Conservation (phyloP, 805 yeast species). For the Wickerhamomyces queroliae region DNA sequence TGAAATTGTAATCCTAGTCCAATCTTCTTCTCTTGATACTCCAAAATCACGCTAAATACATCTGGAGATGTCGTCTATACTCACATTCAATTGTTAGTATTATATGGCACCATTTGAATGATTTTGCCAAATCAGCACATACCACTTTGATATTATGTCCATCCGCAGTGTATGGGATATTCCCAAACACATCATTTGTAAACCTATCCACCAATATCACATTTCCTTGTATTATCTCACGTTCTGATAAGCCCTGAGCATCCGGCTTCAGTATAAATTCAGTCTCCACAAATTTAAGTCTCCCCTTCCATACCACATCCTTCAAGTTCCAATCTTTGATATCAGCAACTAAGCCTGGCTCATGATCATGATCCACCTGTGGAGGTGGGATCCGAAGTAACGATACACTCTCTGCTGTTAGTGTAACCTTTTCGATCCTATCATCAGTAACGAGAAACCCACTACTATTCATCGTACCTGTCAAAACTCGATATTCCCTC, state of each 20-base stretch:
- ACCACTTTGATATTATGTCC: slow-evolving; percentile 27
- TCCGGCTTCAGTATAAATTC: slow-evolving; percentile 8
- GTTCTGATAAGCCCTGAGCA: not conserved
- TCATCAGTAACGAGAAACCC: not conserved
- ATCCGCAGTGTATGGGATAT: slow-evolving; percentile 24
- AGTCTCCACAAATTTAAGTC: slow-evolving; percentile 23
- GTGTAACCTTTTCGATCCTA: not conserved
- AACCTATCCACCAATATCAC: slow-evolving; percentile 7
- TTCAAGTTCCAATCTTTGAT: slow-evolving; percentile 25
- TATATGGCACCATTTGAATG: no score
- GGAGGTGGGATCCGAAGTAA: slow-evolving; percentile 15
- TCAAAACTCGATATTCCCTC: not conserved
- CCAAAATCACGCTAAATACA: slow-evolving; percentile 30
- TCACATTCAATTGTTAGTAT: not conserved
- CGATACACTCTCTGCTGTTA: slow-evolving; percentile 4
- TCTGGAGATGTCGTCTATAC: slow-evolving; percentile 14
- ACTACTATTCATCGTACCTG: not conserved
- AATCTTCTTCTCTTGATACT: slow-evolving; percentile 26
- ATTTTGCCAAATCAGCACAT: slow-evolving; percentile 21
- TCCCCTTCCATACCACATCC: slow-evolving; percentile 30
- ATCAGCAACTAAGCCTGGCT: slow-evolving; percentile 4
- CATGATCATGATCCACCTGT: not conserved
- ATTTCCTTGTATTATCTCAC: slow-evolving; percentile 1
- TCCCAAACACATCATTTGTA: slow-evolving; percentile 28
- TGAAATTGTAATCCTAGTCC: slow-evolving; percentile 36